Percentiles rank a stretch among this genome's conserved stretches.
These are phyloP conservation scores for Meyerozyma sp. DNA, from an alignment of 1,139 yeast genomes.

Conservation along the genomic window DNA sequence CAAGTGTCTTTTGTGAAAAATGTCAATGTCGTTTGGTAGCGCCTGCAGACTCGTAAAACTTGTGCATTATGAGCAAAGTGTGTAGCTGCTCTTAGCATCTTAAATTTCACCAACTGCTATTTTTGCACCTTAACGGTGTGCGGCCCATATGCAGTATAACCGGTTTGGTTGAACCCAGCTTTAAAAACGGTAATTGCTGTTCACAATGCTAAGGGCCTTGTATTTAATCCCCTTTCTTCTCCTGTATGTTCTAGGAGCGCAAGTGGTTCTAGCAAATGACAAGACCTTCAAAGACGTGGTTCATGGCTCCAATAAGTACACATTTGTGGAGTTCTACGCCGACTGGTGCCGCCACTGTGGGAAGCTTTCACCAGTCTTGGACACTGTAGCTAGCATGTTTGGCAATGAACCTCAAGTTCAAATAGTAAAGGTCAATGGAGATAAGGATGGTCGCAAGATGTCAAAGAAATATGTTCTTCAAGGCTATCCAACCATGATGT, in stretches of 20 bases:
- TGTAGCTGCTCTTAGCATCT: not conserved
- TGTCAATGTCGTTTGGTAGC: constrained; percentile 27
- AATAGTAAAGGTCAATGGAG: constrained; percentile 64
- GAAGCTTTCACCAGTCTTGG: constrained; percentile 59
- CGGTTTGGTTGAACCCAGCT: too few species aligned
- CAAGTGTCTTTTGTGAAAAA: constrained; percentile 78
- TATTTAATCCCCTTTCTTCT: not conserved
- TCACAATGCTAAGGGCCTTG: not conserved
- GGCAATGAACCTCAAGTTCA: constrained; percentile 35
- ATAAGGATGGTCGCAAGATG: constrained; percentile 50
- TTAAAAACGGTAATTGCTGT: not conserved
- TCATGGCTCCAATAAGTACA: constrained; percentile 50
- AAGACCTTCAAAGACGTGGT: constrained; percentile 52
- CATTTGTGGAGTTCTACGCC: constrained; percentile 72
- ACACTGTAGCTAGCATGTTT: constrained; percentile 50
- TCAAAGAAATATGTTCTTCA: constrained; percentile 50
- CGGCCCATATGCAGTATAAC: too few species aligned
- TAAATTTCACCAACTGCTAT: not conserved
- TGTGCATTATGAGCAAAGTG: not conserved
- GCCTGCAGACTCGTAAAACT: not conserved
- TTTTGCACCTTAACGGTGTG: not conserved
- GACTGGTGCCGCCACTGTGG: constrained; percentile 83
- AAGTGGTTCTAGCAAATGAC: constrained; percentile 27
- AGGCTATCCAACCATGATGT: constrained; percentile 63
- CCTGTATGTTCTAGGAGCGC: not conserved